These are phyloP conservation scores for Tripidium arundinaceum DNA, from an alignment of 202 grass and related monocot species.

Conservation along the genomic window DNA sequence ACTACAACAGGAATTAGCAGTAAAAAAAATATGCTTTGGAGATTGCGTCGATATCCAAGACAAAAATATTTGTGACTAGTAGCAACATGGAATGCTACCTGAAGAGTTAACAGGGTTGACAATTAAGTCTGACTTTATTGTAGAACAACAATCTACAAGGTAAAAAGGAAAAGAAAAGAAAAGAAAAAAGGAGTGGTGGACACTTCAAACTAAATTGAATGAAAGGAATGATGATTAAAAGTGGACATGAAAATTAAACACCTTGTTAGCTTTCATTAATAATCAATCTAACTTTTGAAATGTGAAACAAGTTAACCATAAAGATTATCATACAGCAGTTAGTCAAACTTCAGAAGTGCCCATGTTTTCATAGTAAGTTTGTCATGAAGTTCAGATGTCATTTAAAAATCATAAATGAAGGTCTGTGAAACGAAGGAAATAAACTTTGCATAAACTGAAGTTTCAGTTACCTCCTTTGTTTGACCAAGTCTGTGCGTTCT, in stretches of 20 bases:
- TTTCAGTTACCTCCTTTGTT: conserved; percentile 75
- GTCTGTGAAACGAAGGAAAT: not conserved
- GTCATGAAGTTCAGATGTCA: not conserved
- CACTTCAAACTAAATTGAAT: not conserved
- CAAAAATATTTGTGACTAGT: too few species aligned
- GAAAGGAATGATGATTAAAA: not conserved
- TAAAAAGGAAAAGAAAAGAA: not conserved
- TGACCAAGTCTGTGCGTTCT: conserved; percentile 97
- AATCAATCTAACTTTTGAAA: not conserved
- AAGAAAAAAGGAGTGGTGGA: not conserved
- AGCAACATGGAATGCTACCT: not conserved
- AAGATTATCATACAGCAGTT: not conserved
- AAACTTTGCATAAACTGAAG: conserved; percentile 18
- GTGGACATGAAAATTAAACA: not conserved
- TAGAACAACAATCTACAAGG: not conserved
- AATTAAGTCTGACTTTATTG: not conserved
- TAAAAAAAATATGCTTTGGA: not conserved
- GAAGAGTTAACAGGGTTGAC: not conserved
- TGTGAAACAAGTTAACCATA: not conserved
- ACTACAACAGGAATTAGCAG: too few species aligned
- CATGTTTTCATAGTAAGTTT: not conserved
- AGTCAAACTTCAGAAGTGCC: not conserved
- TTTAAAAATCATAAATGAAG: conserved; percentile 15
- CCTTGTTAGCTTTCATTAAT: not conserved
- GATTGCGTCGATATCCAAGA: not conserved